These are phyloP conservation scores for Boletellus dicymbophilus DNA, from an alignment of 1,284 basidiomycete genomes.

Conservation along the genomic window DNA sequence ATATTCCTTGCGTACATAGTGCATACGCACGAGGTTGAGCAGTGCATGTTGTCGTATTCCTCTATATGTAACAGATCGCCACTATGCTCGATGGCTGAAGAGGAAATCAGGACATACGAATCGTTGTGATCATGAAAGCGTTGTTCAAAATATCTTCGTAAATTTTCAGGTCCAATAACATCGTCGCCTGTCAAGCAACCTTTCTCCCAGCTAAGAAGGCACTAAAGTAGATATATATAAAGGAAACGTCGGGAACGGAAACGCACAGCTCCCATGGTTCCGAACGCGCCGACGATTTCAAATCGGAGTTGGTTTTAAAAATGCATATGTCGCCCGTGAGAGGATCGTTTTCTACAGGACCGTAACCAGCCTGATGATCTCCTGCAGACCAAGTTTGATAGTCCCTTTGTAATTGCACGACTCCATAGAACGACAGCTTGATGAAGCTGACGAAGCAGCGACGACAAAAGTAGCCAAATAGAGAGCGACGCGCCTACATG, in stretches of 20 bases:
- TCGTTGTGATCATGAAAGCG: slow-evolving; percentile 77
- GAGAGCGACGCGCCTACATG: slow-evolving; percentile 56
- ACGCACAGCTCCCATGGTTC: slow-evolving; percentile 63
- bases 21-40: slow-evolving; percentile 74
- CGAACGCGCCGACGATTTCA: slow-evolving; percentile 61
- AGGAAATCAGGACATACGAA: slow-evolving; percentile 52
- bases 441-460: slow-evolving; percentile 71
- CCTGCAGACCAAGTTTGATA: slow-evolving; percentile 65
- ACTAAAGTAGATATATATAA: neutral
- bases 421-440: slow-evolving; percentile 72
- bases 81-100: neutral
- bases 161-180: slow-evolving; percentile 63
- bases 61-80: slow-evolving; percentile 40
- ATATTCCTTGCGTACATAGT: slow-evolving; percentile 68
- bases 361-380: slow-evolving; percentile 47
- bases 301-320: slow-evolving; percentile 67
- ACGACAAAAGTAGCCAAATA: slow-evolving; percentile 78
- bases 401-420: slow-evolving; percentile 60
- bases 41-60: slow-evolving; percentile 77
- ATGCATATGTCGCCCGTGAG: slow-evolving; percentile 61
- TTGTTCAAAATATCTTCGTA: slow-evolving; percentile 80
- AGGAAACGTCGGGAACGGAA: neutral
- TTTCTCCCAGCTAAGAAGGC: slow-evolving; percentile 60
- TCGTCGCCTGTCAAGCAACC: slow-evolving; percentile 65
- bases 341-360: slow-evolving; percentile 53